phyloP scores from a whole-genome alignment of 495 filamentous ascomycete genomes.

The Aspergillus funiculosus region DNA sequence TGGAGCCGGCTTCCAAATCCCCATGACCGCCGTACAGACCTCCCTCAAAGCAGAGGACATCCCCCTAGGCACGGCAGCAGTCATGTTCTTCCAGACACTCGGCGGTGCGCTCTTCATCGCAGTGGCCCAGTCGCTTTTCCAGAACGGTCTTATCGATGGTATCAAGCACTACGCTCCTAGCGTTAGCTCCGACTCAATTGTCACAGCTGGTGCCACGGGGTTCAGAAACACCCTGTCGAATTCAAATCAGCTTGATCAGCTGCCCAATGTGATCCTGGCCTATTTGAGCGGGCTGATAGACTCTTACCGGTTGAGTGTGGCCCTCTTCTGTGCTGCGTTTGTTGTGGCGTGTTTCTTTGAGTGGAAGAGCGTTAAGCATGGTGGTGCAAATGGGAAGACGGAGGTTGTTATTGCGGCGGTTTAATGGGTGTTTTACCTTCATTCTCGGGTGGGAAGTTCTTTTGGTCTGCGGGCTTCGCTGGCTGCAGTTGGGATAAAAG shows the following conservation, averaged over 20 bases:
- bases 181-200: conserved; percentile 43
- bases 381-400: conserved; percentile 15
- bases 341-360: conserved; percentile 39
- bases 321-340: conserved; percentile 33
- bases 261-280: conserved; percentile 23
- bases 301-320: conserved; percentile 25
- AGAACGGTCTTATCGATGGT: conserved; percentile 49
- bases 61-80: conserved; percentile 36
- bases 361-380: conserved; percentile 45
- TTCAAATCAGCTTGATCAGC: conserved; percentile 19
- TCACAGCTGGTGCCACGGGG: conserved; percentile 54
- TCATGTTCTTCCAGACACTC: conserved; percentile 65
- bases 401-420: conserved; percentile 16
- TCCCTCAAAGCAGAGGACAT: conserved; percentile 2
- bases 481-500: no score
- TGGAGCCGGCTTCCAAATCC: conserved; percentile 8
- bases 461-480: no score
- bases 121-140: conserved; percentile 58
- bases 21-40: conserved; percentile 9
- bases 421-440: no score
- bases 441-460: no score
- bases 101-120: conserved; percentile 64
- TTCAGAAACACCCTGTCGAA: conserved; percentile 41
- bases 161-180: conserved; percentile 37
- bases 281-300: conserved; percentile 28